These are phyloP conservation scores for Raffaelea deltoideospora DNA, from an alignment of 2,329 filamentous ascomycete species.

Conservation along the genomic window DNA sequence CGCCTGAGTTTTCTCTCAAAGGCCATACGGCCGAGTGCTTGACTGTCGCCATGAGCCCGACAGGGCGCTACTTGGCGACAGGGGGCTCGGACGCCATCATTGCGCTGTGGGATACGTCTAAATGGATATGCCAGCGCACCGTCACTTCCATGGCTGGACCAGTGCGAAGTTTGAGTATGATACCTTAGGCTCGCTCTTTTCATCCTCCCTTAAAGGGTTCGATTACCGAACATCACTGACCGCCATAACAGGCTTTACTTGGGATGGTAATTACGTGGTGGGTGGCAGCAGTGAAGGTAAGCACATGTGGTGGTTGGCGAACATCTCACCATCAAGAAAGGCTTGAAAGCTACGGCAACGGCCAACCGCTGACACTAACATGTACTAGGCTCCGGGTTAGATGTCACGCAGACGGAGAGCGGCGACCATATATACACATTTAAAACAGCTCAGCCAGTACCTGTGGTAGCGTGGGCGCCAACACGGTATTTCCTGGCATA, in stretches of 20 bases:
- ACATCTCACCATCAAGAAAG: background rate
- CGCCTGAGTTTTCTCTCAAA: conserved; percentile 44
- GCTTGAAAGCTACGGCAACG: too few species aligned
- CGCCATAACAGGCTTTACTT: conserved; percentile 49
- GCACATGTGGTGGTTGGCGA: conserved; percentile 4
- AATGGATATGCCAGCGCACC: conserved; percentile 63
- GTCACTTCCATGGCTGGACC: conserved; percentile 54
- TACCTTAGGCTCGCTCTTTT: too few species aligned
- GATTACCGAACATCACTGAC: too few species aligned
- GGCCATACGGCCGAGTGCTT: conserved; percentile 63
- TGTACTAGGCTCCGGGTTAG: conserved; percentile 46
- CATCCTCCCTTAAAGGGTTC: too few species aligned
- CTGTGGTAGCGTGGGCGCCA: conserved; percentile 62
- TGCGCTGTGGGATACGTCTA: conserved; percentile 60
- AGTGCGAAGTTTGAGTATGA: conserved; percentile 53
- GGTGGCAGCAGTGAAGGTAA: conserved; percentile 59
- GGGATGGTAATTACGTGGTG: conserved; percentile 60
- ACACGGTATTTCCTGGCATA: conserved; percentile 61
- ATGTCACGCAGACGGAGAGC: conserved; percentile 58
- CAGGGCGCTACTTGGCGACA: conserved; percentile 55
- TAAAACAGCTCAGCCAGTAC: conserved; percentile 49
- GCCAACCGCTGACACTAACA: background rate
- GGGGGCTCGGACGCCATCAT: conserved; percentile 64
- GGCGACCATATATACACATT: conserved; percentile 59
- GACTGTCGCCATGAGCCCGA: conserved; percentile 53